Base-by-base conservation (phyloP, 805 yeast genomes). In the Ogataea ramenticola region DNA sequence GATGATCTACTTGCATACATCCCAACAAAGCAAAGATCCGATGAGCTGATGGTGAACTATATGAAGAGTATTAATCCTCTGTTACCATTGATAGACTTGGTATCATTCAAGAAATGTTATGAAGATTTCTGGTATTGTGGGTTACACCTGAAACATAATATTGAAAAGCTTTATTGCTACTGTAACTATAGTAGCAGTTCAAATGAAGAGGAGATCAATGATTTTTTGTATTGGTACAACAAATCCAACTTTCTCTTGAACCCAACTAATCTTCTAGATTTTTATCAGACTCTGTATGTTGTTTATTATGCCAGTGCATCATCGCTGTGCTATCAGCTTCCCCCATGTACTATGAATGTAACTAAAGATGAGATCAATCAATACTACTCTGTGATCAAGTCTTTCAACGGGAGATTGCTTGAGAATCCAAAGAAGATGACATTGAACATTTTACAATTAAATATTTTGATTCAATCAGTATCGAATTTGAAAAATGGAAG, bases 21-120 rank as follows among this genome's bases (percentile, higher is more conserved):
- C 21, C 82, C 83, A 1, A 55, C 74, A 2, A 67, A 62, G 39
- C 71, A 71, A 46, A 66, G 80, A 46, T 74, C 79, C 0, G 69
- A 63, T 47, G 77, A 74, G 46, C 57, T 78, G 26, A 62, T 76
- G 1, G 64, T 67, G 31, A 63, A 75, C 17, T 79, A 74, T 47
- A 57, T 71, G 17, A 68, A 66, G 36, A 73, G 77, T 2, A 75
- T 79, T 17, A 81, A 78, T 50, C 72, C 79, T 6, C 56, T 79
- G 19, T 53, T 77, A n/a, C 85, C 85, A 0, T 60, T 79, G 3
- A 46, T 79, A 40, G 78, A 77, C 48, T 51, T 78, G 27, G 54
- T 60, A 10, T 71, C 68, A 19, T 77, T 79, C 48, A 46, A 68
- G 3, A 51, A 51, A 33, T 74, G 72, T 42, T 55, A 54, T 40